These are phyloP conservation scores for Orychophragmus violaceus DNA, from an alignment of 345 rosid genomes.

Conservation along the genomic window DNA sequence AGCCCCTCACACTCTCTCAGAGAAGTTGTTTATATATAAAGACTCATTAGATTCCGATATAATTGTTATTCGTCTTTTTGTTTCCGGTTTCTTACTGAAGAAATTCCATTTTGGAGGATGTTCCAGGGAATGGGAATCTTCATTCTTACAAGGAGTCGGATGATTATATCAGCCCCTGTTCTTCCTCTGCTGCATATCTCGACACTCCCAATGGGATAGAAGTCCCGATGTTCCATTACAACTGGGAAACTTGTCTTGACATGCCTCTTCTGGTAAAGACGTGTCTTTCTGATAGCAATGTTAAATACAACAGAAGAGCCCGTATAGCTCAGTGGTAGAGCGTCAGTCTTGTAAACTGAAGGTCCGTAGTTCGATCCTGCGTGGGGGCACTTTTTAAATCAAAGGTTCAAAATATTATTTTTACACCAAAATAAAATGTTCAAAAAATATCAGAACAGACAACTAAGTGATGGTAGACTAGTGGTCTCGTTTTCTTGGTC, in stretches of 20 bases:
- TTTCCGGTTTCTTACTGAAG: constrained; percentile 32
- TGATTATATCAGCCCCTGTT: too few relatives aligned
- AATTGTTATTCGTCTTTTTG: background rate
- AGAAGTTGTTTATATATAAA: background rate
- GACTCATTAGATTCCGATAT: background rate
- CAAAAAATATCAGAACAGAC: background rate
- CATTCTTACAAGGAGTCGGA: too few relatives aligned
- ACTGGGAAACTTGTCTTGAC: background rate
- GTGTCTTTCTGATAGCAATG: background rate
- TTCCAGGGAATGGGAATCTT: constrained; percentile 25
- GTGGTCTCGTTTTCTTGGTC: background rate
- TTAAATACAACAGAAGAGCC: too few relatives aligned
- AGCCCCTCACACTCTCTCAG: constrained; percentile 2
- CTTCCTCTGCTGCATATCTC: too few relatives aligned
- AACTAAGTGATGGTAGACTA: background rate
- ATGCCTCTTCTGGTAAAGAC: background rate
- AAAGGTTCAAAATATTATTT: too few relatives aligned
- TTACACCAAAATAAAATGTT: too few relatives aligned
- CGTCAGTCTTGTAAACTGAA: constrained; percentile 85
- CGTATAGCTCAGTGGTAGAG: constrained; percentile 88
- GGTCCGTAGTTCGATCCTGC: constrained; percentile 78
- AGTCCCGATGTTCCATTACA: too few relatives aligned
- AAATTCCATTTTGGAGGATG: constrained; percentile 34
- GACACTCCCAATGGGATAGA: constrained; percentile 9
- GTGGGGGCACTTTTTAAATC: constrained; percentile 48